Conservation (phyloP, 2,329 filamentous ascomycete genomes). For the Dichotomopilus funicola region DNA sequence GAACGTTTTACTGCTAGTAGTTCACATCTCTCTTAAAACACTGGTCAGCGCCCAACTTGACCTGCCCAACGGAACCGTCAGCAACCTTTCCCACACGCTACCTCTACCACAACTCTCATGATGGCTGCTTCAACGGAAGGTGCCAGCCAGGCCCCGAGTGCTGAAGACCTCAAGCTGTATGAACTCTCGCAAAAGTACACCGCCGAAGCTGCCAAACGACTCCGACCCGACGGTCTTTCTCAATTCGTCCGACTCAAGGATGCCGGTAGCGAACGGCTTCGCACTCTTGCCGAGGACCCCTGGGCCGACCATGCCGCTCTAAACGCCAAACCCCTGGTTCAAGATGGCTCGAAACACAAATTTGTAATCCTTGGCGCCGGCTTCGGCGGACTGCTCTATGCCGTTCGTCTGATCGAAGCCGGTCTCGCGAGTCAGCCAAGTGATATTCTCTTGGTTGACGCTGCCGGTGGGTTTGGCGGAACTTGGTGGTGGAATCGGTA, state of each 20-base stretch:
- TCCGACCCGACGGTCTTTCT: slow-evolving; percentile 27
- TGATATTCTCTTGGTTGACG: slow-evolving; percentile 38
- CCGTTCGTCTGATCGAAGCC: slow-evolving; percentile 30
- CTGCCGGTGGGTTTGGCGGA: slow-evolving; percentile 40
- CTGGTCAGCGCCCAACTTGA: not conserved
- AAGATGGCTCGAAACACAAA: slow-evolving; percentile 26
- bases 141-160: slow-evolving; percentile 1
- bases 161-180: slow-evolving; percentile 15
- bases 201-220: slow-evolving; percentile 31
- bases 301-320: slow-evolving; percentile 31
- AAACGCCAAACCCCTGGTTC: slow-evolving; percentile 24
- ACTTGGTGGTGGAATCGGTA: slow-evolving; percentile 50
- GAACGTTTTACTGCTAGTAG: too few relatives aligned
- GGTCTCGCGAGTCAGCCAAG: slow-evolving; percentile 27
- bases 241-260: slow-evolving; percentile 30
- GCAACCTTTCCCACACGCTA: not conserved
- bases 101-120: not conserved
- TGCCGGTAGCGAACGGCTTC: slow-evolving; percentile 19
- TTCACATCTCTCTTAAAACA: too few relatives aligned
- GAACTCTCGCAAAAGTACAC: slow-evolving; percentile 28
- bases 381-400: slow-evolving; percentile 30
- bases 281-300: slow-evolving; percentile 29
- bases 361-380: slow-evolving; percentile 33
- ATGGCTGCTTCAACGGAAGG: slow-evolving; percentile 2
- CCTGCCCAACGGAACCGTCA: not conserved